Conservation (phyloP, 495 filamentous ascomycete species). For the Penicillium cataractarum region DNA sequence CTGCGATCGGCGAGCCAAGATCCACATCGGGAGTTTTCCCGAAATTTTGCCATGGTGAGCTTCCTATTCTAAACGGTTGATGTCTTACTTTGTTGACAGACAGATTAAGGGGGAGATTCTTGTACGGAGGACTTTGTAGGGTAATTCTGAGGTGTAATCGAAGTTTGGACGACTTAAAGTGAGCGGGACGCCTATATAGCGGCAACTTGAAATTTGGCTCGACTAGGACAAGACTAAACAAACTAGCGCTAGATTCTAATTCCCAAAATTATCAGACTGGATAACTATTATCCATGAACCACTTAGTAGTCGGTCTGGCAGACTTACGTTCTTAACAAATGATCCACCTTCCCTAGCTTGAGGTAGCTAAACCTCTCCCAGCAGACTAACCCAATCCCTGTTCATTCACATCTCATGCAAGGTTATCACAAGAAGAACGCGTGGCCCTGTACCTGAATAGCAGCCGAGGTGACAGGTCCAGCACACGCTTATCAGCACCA, state of each 20-base stretch:
- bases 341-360: neutral
- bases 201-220: no score
- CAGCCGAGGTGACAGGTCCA: neutral
- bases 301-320: neutral
- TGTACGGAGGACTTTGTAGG: neutral
- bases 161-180: no score
- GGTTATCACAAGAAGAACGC: neutral
- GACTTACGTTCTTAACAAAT: neutral
- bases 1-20: constrained; percentile 22
- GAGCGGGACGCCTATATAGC: no score
- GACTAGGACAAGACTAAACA: no score
- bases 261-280: no score
- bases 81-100: neutral
- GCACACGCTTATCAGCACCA: neutral
- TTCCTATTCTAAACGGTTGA: neutral
- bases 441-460: neutral
- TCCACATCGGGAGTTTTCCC: constrained; percentile 12
- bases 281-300: no score
- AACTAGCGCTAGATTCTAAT: no score
- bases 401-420: neutral
- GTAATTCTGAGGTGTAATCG: no score
- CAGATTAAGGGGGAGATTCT: neutral
- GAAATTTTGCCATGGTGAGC: constrained; percentile 19
- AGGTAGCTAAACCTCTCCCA: neutral
- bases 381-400: neutral